A percentile compares a stretch with the other conserved stretches of the same genome.
phyloP scores from a whole-genome alignment of 1,284 basidiomycete species.

The Jaminaea rosea region DNA sequence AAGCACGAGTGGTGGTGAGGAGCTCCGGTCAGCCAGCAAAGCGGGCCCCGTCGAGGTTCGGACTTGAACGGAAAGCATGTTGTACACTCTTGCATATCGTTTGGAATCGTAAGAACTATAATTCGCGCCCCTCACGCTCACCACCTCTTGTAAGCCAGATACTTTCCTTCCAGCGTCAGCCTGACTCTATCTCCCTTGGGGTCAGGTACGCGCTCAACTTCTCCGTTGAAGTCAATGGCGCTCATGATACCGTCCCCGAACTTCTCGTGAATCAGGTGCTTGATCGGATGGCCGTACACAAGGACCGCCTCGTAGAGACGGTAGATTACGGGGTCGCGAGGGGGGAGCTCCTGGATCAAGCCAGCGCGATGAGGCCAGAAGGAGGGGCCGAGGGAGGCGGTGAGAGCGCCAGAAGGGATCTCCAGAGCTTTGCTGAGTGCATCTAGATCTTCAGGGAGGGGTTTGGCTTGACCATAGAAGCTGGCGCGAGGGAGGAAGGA shows the following conservation, averaged over 20 bases:
- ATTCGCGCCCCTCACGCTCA: not conserved
- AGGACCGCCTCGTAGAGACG: conserved; percentile 25
- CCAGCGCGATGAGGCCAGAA: conserved; percentile 31
- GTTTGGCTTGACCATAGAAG: conserved; percentile 43
- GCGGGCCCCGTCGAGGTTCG: too few species aligned
- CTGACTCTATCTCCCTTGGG: conserved; percentile 35
- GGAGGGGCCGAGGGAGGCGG: conserved; percentile 20
- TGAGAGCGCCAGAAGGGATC: conserved; percentile 14
- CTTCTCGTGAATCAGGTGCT: conserved; percentile 42
- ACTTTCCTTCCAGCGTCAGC: conserved; percentile 39
- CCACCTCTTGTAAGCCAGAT: conserved; percentile 1
- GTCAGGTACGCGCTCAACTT: conserved; percentile 31
- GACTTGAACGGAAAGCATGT: too few species aligned
- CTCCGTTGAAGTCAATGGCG: conserved; percentile 39
- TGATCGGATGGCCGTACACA: conserved; percentile 39
- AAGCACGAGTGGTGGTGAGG: too few species aligned
- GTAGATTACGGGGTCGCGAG: conserved; percentile 20
- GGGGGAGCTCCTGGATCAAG: conserved; percentile 26
- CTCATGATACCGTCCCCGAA: conserved; percentile 38
- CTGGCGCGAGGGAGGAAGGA: not conserved
- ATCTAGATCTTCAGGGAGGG: conserved; percentile 19
- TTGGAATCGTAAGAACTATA: too few species aligned
- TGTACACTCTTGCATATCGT: too few species aligned
- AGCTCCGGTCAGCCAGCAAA: too few species aligned
- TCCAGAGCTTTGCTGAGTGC: conserved; percentile 21